Evolutionary conservation across 2,329 filamentous ascomycete genomes (phyloP), one percentile per base, ranked within the genome.

Genomic region (Botryotinia narcissicola): DNA sequence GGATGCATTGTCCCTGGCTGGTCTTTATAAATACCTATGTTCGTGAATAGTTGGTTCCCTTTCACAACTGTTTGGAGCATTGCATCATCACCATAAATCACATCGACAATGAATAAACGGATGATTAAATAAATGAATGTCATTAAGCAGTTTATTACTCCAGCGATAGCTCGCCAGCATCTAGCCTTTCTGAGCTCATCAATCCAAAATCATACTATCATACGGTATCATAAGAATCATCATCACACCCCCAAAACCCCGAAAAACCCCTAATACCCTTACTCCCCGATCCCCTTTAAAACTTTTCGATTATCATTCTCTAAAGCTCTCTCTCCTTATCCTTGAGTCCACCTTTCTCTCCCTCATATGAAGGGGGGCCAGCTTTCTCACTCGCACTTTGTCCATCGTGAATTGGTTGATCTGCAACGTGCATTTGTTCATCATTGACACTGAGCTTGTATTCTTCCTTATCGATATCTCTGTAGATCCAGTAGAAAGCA

Each of bases 391-490:
- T 57, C n/a, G 37, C 25, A 16, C 66, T 69, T 3, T 54, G 46
- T 57, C 48, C 64, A 22, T 69, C 48, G 5, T 48, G 44, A 25
- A 32, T 44, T 32, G 16, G 9, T 40, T 22, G 9, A 57, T 69
- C 66, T 18, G 66, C 48, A 4, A 69, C 66, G 6, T 69, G 66
- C 66, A 69, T 69, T 32, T 57, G 48, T 32, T 75, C 73, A 60
- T 75, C 79, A 78, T 84, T 83, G 61, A 81, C 76, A 77, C 79
- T 83, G 59, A 86, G 78, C 20, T 78, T 76, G 75, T 83, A 86
- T 77, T 86, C 85, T 75, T 86, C 84, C 69, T 80, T 74, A 78
- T 86, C 84, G 73, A 86, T 84, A 78, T 86, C 83, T 29, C 82
- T 81, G 81, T 85, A 86, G 67, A 82, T 80, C 77, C 85, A 84